A percentile compares a stretch with the other conserved stretches of the same genome.
Evolutionary conservation across 257 asterid genomes (phyloP).

Genomic region (Nicotiana otophora): DNA sequence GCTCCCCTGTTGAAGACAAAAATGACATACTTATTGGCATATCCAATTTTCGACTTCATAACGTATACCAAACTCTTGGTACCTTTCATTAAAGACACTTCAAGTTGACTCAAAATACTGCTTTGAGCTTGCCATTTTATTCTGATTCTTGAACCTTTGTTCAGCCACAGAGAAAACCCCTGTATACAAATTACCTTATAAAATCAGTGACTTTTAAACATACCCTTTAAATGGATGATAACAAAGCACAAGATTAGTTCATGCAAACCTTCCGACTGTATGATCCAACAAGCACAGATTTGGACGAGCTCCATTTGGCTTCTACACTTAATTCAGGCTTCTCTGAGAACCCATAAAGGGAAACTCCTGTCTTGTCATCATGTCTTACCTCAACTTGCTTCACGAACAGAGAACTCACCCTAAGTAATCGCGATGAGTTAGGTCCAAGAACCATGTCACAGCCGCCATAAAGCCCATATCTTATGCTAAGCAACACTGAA

Average conservation of each 20-base stretch:
- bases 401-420: slow-evolving; percentile 8
- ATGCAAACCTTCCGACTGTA: not conserved
- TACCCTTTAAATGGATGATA: not conserved
- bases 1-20: slow-evolving; percentile 5
- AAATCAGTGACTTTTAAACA: not conserved
- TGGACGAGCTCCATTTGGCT: not conserved
- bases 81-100: slow-evolving; percentile 16
- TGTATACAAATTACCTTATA: not conserved
- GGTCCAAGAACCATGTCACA: slow-evolving; percentile 16
- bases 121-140: not conserved
- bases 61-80: not conserved
- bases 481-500: slow-evolving; percentile 2
- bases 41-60: not conserved
- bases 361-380: not conserved
- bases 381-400: slow-evolving; percentile 11
- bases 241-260: not conserved
- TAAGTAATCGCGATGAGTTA: slow-evolving; percentile 8
- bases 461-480: slow-evolving; percentile 13
- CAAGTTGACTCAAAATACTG: slow-evolving; percentile 5
- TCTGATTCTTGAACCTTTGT: slow-evolving; percentile 16
- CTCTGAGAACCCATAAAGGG: slow-evolving; percentile 11
- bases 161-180: slow-evolving; percentile 9
- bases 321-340: slow-evolving; percentile 16
- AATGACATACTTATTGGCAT: not conserved
- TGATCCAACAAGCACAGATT: slow-evolving; percentile 7